phyloP scores from a whole-genome alignment of 2,329 filamentous ascomycete genomes.

The Paracamarosporium sp. region DNA sequence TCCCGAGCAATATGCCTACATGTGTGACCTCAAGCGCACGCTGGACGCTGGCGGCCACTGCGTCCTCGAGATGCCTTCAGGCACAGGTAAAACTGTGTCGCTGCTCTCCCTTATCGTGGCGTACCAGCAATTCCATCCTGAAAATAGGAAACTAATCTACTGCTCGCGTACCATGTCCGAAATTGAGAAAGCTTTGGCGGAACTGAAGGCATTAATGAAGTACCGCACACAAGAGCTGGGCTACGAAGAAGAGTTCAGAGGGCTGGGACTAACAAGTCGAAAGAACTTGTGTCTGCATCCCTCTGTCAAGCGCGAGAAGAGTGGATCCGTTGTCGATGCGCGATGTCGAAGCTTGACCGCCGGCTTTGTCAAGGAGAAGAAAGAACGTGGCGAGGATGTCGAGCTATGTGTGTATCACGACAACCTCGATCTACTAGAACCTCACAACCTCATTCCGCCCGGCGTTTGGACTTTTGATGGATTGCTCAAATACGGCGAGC shows the following conservation, averaged over 20 bases:
- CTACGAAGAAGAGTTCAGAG: conserved; percentile 88
- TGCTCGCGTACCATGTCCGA: conserved; percentile 99
- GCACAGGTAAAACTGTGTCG: conserved; percentile 96
- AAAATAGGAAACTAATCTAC: conserved; percentile 96
- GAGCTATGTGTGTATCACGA: conserved; percentile 97
- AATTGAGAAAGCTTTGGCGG: conserved; percentile 95
- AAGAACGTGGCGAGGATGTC: conserved; percentile 91
- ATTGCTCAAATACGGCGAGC: conserved; percentile 86
- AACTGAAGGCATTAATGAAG: conserved; percentile 92
- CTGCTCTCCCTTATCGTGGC: conserved; percentile 93
- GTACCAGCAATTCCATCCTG: conserved; percentile 92
- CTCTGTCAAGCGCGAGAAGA: conserved; percentile 95
- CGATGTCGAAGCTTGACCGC: conserved; percentile 93
- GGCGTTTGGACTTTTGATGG: conserved; percentile 96
- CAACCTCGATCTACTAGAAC: conserved; percentile 93
- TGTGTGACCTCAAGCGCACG: conserved; percentile 86
- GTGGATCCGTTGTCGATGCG: conserved; percentile 92
- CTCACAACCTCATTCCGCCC: conserved; percentile 91
- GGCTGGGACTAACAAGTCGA: conserved; percentile 89
- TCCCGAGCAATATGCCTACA: conserved; percentile 68
- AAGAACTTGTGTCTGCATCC: conserved; percentile 98
- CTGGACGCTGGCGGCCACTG: conserved; percentile 95
- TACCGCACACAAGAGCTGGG: conserved; percentile 91
- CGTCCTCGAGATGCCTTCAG: conserved; percentile 98
- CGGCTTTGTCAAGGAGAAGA: conserved; percentile 97